Conservation (phyloP, 495 filamentous ascomycete species). For the Sphaerosporella brunnea region DNA sequence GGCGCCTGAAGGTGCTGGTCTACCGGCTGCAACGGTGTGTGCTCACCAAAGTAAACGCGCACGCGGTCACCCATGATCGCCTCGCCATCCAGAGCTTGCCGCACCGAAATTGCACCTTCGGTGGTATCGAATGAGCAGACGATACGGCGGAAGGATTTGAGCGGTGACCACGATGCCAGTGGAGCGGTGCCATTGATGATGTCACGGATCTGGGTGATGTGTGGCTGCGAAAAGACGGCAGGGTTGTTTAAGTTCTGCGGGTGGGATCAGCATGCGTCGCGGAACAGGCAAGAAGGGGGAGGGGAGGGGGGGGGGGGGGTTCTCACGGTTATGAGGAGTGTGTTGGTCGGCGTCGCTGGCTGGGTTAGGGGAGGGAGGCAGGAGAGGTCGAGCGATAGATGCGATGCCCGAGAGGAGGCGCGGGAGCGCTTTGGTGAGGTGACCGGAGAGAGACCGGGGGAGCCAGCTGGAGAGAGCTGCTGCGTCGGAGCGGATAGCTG, state of each 20-base stretch:
- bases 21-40: constrained; percentile 44
- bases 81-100: constrained; percentile 38
- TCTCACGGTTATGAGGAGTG: constrained; percentile 61
- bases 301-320: background rate
- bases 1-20: constrained; percentile 63
- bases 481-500: constrained; percentile 10
- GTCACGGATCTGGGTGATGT: constrained; percentile 56
- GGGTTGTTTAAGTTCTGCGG: constrained; percentile 55
- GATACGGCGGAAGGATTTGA: constrained; percentile 84
- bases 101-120: constrained; percentile 53
- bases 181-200: constrained; percentile 49
- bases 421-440: constrained; percentile 18
- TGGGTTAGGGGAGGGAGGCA: constrained; percentile 58
- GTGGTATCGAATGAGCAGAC: constrained; percentile 66
- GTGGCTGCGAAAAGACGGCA: constrained; percentile 58
- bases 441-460: constrained; percentile 19
- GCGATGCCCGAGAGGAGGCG: constrained; percentile 22
- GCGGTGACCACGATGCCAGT: constrained; percentile 74
- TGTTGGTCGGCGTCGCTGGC: constrained; percentile 77
- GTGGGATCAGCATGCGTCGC: constrained; percentile 3
- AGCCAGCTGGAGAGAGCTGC: constrained; percentile 15
- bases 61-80: constrained; percentile 50
- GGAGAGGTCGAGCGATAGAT: constrained; percentile 48
- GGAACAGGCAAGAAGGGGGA: too few species aligned
- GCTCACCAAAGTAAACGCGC: constrained; percentile 76